A percentile compares a stretch with the other conserved stretches of the same genome.
Conservation (phyloP, 768 basidiomycete species). For the Trichaptum fuscoviolaceum region DNA sequence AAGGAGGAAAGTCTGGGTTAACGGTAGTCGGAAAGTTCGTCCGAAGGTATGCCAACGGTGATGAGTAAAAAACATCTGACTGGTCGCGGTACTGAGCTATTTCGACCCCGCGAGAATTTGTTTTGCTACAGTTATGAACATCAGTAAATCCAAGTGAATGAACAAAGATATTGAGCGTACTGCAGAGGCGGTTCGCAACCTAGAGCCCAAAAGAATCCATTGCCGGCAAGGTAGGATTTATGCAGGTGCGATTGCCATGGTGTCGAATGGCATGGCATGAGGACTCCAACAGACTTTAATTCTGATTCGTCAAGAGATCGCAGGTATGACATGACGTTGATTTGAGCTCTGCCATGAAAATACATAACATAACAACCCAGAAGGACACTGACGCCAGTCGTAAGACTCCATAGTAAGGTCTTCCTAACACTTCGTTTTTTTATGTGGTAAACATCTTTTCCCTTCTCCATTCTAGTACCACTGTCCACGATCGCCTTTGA, state of each 20-base stretch:
- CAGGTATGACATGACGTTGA: slow-evolving; percentile 67
- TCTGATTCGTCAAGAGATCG: slow-evolving; percentile 45
- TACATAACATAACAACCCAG: slow-evolving; percentile 61
- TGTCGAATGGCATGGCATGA: slow-evolving; percentile 97
- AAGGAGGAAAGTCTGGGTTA: slow-evolving; percentile 58
- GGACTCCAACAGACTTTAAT: slow-evolving; percentile 58
- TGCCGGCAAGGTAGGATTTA: slow-evolving; percentile 49
- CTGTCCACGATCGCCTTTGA: slow-evolving; percentile 62
- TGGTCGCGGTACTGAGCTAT: slow-evolving; percentile 67
- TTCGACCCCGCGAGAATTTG: slow-evolving; percentile 35
- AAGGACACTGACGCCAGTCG: slow-evolving; percentile 40
- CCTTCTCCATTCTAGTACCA: slow-evolving; percentile 8
- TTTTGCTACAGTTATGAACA: background rate
- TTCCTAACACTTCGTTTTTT: slow-evolving; percentile 12
- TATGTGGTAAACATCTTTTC: slow-evolving; percentile 24
- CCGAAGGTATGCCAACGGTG: slow-evolving; percentile 61
- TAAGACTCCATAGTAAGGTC: background rate
- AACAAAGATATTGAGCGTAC: slow-evolving; percentile 41
- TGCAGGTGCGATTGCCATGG: slow-evolving; percentile 91
- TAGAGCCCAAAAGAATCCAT: slow-evolving; percentile 69
- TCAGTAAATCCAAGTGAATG: slow-evolving; percentile 12
- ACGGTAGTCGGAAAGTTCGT: slow-evolving; percentile 63
- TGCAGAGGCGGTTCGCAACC: slow-evolving; percentile 89
- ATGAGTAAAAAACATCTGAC: slow-evolving; percentile 72
- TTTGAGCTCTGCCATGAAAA: slow-evolving; percentile 77